Conservation (phyloP, 202 grass and related monocot genomes). For the Hordeum pubiflorum region DNA sequence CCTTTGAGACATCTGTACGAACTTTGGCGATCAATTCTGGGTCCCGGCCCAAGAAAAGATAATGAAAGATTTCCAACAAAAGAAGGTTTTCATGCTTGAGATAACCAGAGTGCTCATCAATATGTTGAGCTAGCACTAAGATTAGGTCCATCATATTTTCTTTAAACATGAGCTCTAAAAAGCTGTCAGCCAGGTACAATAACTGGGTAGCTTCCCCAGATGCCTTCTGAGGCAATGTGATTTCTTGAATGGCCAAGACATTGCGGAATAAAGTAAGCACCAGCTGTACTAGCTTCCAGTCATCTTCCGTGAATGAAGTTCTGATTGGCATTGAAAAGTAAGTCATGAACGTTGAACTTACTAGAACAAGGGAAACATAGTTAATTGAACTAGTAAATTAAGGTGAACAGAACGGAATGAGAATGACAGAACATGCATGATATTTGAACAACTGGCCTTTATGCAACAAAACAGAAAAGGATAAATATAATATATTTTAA, state of each 20-base stretch:
- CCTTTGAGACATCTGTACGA: slow-evolving; percentile 51
- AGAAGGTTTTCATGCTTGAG: slow-evolving; percentile 82
- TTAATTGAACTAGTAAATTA: slow-evolving; percentile 18
- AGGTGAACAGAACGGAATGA: slow-evolving; percentile 11
- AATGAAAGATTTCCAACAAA: slow-evolving; percentile 86
- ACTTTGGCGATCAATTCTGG: slow-evolving; percentile 71
- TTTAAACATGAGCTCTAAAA: slow-evolving; percentile 88
- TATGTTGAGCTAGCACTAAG: slow-evolving; percentile 83
- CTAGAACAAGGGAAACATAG: slow-evolving; percentile 8
- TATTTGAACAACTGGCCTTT: neutral
- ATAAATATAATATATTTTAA: neutral
- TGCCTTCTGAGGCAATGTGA: slow-evolving; percentile 82
- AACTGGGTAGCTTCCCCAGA: slow-evolving; percentile 66
- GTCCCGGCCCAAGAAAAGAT: slow-evolving; percentile 71
- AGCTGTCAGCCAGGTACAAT: slow-evolving; percentile 59
- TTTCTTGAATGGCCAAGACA: slow-evolving; percentile 77
- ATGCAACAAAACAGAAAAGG: neutral
- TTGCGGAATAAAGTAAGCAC: slow-evolving; percentile 92
- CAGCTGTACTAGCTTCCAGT: slow-evolving; percentile 96
- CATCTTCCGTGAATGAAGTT: slow-evolving; percentile 79
- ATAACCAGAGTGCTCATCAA: slow-evolving; percentile 73
- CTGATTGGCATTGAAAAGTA: slow-evolving; percentile 43
- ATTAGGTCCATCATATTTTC: slow-evolving; percentile 97
- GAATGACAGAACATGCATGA: neutral
- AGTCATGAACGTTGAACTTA: slow-evolving; percentile 26